Evolutionary conservation across 495 filamentous ascomycete species (phyloP), one percentile per base, ranked within the genome.

Genomic region (Penicillium maclennaniae): DNA sequence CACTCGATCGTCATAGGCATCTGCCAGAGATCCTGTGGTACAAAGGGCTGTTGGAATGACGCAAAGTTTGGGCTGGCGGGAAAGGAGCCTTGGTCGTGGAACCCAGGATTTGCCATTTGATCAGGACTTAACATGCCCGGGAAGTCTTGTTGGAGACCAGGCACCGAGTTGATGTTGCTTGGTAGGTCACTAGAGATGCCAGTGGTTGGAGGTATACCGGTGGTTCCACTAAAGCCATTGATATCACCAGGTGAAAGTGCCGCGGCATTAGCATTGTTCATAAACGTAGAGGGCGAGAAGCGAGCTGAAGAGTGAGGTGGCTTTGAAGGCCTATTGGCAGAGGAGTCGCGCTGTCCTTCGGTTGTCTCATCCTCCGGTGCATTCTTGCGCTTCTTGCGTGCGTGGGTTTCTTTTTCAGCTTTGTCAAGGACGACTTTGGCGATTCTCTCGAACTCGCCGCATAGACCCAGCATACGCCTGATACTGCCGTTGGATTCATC

Each of bases 1-100:
- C 95, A 98, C 64, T 97, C 95, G 19, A 97, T 80, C 14, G 89
- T 93, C 85, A 96, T 95, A 9, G 91, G 88, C 83, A 96, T 87
- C 68, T 91, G 87, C 88, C 92, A 98, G 46, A 98, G 71, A 75
- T 97, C 95, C 60, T 92, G 91, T n/a, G 93, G 93, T 41, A 97
- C 87, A 61, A 96, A 90, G 1, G 92, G 91, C 56, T 96, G 91
- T 64, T 96, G 90, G 65, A 91, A 91, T 20, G 74, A 71, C 39
- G 65, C 67, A 53, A 78, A 69, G n/a, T 68, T 63, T 2, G 81
- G 56, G 69, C 60, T 60, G 69, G 61, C 36, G 65, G 63, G 15
- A 66, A 71, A 54, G 56, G 60, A 51, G 44, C 54, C 53, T 66
- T 69, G 68, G 36, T 83, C 79, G 7, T 74, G 66, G 63, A 83